Conservation (phyloP, 192 early-diverging fungal genomes). For the Gamsiella multidivaricata region DNA sequence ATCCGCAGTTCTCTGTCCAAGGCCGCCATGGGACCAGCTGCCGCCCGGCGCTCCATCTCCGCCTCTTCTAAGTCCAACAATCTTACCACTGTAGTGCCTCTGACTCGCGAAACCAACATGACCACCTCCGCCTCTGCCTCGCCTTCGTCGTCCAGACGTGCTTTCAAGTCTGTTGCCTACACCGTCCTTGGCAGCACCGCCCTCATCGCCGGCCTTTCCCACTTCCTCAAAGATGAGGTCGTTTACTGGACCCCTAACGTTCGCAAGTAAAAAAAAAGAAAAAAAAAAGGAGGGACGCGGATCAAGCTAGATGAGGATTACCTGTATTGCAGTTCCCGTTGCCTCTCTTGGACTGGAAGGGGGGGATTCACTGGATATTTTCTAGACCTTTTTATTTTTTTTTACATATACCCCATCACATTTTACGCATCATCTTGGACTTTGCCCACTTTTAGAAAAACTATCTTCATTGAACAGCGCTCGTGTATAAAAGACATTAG, state of each 20-base stretch:
- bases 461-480: no score
- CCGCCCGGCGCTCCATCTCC: constrained; percentile 31
- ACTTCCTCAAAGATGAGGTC: constrained; percentile 45
- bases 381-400: no score
- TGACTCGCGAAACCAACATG: constrained; percentile 5
- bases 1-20: constrained; percentile 22
- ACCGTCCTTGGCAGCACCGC: constrained; percentile 21
- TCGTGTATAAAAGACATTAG: no score
- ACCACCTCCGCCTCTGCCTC: constrained; percentile 6
- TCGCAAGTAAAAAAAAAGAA: constrained; percentile 32
- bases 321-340: no score
- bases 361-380: no score
- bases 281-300: no score
- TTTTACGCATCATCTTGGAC: no score
- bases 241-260: constrained; percentile 54
- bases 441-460: no score
- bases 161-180: constrained; percentile 39
- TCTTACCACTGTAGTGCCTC: constrained; percentile 1
- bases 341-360: no score
- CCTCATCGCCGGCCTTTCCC: constrained; percentile 27
- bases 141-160: constrained; percentile 11
- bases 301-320: no score
- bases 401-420: no score
- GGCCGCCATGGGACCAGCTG: constrained; percentile 14
- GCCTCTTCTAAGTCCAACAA: constrained; percentile 24